Evolutionary conservation across 805 yeast genomes (phyloP).

Genomic region (Nematodospora valgi): DNA sequence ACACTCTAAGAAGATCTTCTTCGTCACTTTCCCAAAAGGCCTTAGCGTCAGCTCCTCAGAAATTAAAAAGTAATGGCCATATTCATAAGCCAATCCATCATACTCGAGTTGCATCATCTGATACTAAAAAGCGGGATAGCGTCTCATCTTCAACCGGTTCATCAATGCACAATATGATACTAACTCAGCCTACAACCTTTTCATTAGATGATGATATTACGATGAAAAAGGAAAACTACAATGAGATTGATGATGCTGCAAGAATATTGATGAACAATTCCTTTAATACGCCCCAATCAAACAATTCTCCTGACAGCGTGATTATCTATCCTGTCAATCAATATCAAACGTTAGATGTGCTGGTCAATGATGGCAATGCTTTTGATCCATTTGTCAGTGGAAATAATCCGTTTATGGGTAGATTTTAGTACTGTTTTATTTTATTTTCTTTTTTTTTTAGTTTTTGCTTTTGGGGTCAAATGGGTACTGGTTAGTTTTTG

Average conservation of each 20-base stretch:
- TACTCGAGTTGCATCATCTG: not conserved
- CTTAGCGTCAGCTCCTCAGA: slow-evolving; percentile 13
- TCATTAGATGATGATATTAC: not conserved
- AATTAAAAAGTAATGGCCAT: slow-evolving; percentile 16
- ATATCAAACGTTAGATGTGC: slow-evolving; percentile 5
- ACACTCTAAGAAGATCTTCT: slow-evolving; percentile 10
- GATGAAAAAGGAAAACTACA: not conserved
- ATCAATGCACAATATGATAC: not conserved
- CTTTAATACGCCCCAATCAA: not conserved
- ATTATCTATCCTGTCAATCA: too few species aligned
- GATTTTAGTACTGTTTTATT: too few species aligned
- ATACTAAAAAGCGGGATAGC: not conserved
- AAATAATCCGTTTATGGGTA: slow-evolving; percentile 7
- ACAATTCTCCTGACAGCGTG: not conserved
- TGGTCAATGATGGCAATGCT: slow-evolving; percentile 4
- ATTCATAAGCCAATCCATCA: slow-evolving; percentile 17
- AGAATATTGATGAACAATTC: not conserved
- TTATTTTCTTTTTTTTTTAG: too few species aligned
- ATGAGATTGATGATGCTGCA: slow-evolving; percentile 1
- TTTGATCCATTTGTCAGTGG: slow-evolving; percentile 8
- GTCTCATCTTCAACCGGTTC: not conserved
- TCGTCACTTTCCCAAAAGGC: slow-evolving; percentile 9
- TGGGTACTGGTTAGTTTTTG: too few species aligned
- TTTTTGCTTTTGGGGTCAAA: too few species aligned
- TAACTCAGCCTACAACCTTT: not conserved